Base-by-base conservation (phyloP, 2,329 filamentous ascomycete genomes). In the Epichloe amarillans region DNA sequence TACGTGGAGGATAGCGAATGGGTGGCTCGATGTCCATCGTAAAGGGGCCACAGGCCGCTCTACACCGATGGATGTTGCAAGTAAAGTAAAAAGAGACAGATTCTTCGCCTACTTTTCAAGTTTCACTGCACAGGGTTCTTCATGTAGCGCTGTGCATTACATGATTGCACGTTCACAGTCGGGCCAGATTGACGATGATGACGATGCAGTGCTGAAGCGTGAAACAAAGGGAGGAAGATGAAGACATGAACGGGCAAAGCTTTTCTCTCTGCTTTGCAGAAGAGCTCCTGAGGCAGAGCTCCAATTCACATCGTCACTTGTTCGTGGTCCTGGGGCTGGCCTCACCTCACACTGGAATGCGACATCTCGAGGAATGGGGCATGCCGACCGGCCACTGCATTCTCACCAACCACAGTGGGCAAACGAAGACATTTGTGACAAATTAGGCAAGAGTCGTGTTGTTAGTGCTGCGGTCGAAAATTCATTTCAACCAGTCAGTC, bases 21-120 rank as follows among this genome's bases (percentile, higher is more conserved):
- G 50, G 50, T 14, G 49, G 45, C 49, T 52, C 47, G 39, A 47
- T 23, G 19, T 54, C 54, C 56, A 58, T 58, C 15, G 7, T 47
- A 46, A 48, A 40, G 30, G 37, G 19, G 14, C 14, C 26, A 12
- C 5, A 23, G 30, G 35, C 33, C 21, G 17, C 45, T 40, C 26
- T 23, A 35, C 30, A 5, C 39, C 19, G n/a, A 41, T 3, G 8
- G 11, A 3, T 23, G 5, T 2, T 15, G n/a, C 12, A n/a, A 42
- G 39, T 7, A 40, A 39, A 21, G 19, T 21, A 21, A 5, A 8
- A 26, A 7, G 38, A 15, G 19, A 4, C 8, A 11, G 17, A 17
- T 26, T 35, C 5, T 30, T 42, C 38, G 23, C 35, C 37, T 40
- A n/a, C 12, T 35, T 33, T 26, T 11, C 15, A 44, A 30, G 19